These are phyloP conservation scores for Phytophthora idaei DNA, from an alignment of 352 stramenopile species.

Conservation along the genomic window DNA sequence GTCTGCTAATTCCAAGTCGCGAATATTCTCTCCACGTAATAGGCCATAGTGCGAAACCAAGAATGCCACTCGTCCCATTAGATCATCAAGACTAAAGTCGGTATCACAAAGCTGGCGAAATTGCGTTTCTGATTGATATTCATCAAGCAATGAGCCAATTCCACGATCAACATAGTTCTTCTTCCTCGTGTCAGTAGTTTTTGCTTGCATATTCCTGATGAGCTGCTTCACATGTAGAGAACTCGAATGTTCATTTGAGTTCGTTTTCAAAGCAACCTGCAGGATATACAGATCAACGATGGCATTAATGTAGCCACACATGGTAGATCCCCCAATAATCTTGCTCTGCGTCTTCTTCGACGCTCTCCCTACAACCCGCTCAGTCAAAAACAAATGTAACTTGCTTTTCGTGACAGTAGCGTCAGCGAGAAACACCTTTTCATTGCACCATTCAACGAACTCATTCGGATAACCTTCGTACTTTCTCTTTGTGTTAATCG, in stretches of 20 bases:
- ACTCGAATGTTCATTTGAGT: background rate
- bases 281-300: background rate
- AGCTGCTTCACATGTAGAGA: background rate
- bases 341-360: too few species aligned
- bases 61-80: background rate
- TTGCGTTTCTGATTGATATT: background rate
- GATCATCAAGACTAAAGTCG: background rate
- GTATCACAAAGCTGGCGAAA: background rate
- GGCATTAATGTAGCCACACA: too few species aligned
- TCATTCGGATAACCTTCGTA: too few species aligned
- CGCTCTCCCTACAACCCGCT: too few species aligned
- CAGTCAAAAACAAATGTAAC: too few species aligned
- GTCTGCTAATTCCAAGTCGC: background rate
- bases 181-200: background rate
- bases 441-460: too few species aligned
- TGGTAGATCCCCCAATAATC: too few species aligned
- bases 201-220: background rate
- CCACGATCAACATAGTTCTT: background rate
- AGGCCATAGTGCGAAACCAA: background rate
- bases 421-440: too few species aligned
- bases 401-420: too few species aligned
- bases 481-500: too few species aligned
- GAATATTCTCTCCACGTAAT: background rate
- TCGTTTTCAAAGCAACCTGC: background rate
- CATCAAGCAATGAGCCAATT: background rate